These are phyloP conservation scores for Cicer chorassanicum DNA, from an alignment of 306 rosid species.

Conservation along the genomic window DNA sequence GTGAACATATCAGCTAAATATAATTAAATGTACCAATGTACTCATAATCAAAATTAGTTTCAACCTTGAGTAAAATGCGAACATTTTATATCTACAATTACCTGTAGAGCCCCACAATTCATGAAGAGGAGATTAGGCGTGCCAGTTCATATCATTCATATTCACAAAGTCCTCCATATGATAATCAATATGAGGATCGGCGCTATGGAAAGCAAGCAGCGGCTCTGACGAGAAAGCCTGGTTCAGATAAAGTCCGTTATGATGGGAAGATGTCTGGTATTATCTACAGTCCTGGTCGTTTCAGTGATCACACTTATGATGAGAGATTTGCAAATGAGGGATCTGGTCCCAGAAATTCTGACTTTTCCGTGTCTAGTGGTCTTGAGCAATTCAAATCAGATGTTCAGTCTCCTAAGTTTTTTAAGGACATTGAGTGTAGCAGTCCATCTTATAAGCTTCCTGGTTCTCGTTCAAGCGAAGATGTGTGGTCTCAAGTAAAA, in stretches of 20 bases:
- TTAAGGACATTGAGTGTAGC: constrained; percentile 58
- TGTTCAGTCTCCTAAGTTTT: constrained; percentile 69
- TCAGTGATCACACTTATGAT: constrained; percentile 66
- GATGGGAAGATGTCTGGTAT: constrained; percentile 78
- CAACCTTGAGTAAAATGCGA: constrained; percentile 39
- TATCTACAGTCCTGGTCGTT: constrained; percentile 73
- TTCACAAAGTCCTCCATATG: constrained; percentile 99
- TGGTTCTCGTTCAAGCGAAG: constrained; percentile 61
- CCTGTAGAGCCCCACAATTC: constrained; percentile 62
- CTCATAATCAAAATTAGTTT: constrained; percentile 22
- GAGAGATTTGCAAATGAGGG: constrained; percentile 84
- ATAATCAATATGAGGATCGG: constrained; percentile 90
- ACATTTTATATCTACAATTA: constrained; percentile 33
- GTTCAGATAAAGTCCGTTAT: constrained; percentile 81
- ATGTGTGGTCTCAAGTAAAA: constrained; percentile 52
- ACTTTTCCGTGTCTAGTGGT: constrained; percentile 77
- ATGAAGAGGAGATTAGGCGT: constrained; percentile 76
- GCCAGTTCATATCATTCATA: constrained; percentile 97
- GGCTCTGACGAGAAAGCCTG: constrained; percentile 78
- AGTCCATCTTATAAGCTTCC: constrained; percentile 62
- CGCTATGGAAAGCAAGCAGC: constrained; percentile 82
- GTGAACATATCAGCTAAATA: constrained; percentile 1
- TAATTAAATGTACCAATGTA: constrained; percentile 10
- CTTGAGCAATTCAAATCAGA: constrained; percentile 71
- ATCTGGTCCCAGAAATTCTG: constrained; percentile 72